Conservation (phyloP, 345 rosid genomes). For the Pugionium dolabratum region DNA sequence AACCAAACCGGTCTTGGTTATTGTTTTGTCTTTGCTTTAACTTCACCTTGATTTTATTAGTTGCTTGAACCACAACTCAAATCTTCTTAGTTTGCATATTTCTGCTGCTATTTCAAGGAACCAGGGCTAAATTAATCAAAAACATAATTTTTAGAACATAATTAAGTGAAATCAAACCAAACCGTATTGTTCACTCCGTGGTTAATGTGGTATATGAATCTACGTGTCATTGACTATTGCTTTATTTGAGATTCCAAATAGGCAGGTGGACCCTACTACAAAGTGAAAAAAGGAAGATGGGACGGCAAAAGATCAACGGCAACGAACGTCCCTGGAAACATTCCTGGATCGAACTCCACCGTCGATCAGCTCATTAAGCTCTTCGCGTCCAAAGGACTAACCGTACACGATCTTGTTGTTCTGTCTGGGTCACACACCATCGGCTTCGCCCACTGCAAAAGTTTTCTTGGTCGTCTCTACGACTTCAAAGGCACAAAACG, state of each 20-base stretch:
- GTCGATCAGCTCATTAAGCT: slow-evolving; percentile 62
- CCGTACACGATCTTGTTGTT: slow-evolving; percentile 61
- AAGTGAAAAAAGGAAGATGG: slow-evolving; percentile 81
- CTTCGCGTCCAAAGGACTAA: slow-evolving; percentile 71
- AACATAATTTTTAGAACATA: too few species aligned
- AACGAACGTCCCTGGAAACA: slow-evolving; percentile 49
- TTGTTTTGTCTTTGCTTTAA: background rate
- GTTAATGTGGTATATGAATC: background rate
- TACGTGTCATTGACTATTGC: slow-evolving; percentile 9
- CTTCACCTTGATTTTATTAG: background rate
- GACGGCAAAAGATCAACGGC: slow-evolving; percentile 75
- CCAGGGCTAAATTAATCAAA: too few species aligned
- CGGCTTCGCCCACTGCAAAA: slow-evolving; percentile 76
- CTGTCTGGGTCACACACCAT: slow-evolving; percentile 88
- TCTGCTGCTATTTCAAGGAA: too few species aligned
- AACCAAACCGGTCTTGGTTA: slow-evolving; percentile 13
- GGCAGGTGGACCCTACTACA: slow-evolving; percentile 82
- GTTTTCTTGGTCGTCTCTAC: slow-evolving; percentile 63
- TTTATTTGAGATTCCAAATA: slow-evolving; percentile 3
- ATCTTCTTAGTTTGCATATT: too few species aligned
- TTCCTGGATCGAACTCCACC: slow-evolving; percentile 71
- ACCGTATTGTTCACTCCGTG: background rate
- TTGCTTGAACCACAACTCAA: too few species aligned
- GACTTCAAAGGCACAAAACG: slow-evolving; percentile 52
- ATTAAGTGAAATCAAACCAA: background rate